phyloP scores from a whole-genome alignment of 2,329 filamentous ascomycete species.

The Stachybotrys chartarum region DNA sequence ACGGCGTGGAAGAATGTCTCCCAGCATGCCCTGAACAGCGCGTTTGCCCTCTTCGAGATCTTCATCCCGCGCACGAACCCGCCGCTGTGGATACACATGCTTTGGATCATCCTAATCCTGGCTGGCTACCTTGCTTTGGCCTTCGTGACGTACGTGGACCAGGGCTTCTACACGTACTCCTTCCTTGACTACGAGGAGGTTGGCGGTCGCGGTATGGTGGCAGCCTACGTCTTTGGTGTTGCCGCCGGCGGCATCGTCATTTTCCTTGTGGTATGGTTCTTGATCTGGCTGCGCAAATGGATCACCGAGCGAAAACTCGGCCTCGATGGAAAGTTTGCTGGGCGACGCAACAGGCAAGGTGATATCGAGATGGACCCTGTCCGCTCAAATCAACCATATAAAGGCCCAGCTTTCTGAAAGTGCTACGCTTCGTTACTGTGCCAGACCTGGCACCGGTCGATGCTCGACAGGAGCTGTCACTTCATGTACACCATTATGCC shows the following conservation, averaged over 20 bases:
- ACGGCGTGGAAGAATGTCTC: slow-evolving; percentile 60
- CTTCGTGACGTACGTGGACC: slow-evolving; percentile 62
- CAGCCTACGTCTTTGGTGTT: slow-evolving; percentile 58
- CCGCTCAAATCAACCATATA: slow-evolving; percentile 8
- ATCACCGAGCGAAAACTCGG: slow-evolving; percentile 39
- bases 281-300: slow-evolving; percentile 44
- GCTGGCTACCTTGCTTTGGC: slow-evolving; percentile 66
- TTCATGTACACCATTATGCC: no score
- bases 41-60: slow-evolving; percentile 71
- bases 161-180: slow-evolving; percentile 68
- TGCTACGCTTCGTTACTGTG: not conserved
- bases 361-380: slow-evolving; percentile 20
- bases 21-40: slow-evolving; percentile 67
- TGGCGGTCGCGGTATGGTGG: slow-evolving; percentile 41
- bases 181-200: slow-evolving; percentile 64
- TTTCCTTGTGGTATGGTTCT: slow-evolving; percentile 42
- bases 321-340: slow-evolving; percentile 33
- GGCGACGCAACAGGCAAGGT: slow-evolving; percentile 10
- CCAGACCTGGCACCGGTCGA: no score
- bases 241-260: slow-evolving; percentile 43
- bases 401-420: not conserved
- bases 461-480: no score
- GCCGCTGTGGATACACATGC: slow-evolving; percentile 54
- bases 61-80: slow-evolving; percentile 58
- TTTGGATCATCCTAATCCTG: slow-evolving; percentile 62